phyloP scores from a whole-genome alignment of 371 early-diverging fungal species.

The Gilbertella persicaria region DNA sequence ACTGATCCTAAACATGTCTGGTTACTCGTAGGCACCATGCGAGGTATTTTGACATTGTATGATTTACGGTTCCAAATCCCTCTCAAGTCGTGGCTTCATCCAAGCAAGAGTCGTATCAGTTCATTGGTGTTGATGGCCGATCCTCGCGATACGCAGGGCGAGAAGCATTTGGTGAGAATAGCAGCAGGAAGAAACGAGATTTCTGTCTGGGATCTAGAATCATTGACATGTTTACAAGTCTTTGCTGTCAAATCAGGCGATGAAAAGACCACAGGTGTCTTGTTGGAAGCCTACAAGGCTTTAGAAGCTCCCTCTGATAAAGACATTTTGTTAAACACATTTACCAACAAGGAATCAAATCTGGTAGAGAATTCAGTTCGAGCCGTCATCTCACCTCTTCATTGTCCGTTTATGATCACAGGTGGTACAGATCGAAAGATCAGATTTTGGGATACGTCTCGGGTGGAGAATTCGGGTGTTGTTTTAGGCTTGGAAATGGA shows the following conservation, averaged over 20 bases:
- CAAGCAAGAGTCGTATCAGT: slow-evolving; percentile 70
- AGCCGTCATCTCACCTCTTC: slow-evolving; percentile 54
- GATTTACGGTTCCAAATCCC: slow-evolving; percentile 85
- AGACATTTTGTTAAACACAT: slow-evolving; percentile 53
- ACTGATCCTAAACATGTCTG: slow-evolving; percentile 68
- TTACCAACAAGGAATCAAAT: slow-evolving; percentile 54
- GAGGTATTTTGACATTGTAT: slow-evolving; percentile 81
- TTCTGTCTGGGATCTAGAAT: slow-evolving; percentile 82
- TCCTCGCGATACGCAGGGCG: slow-evolving; percentile 40
- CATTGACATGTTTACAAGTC: slow-evolving; percentile 71
- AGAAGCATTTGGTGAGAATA: slow-evolving; percentile 53
- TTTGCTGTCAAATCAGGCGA: slow-evolving; percentile 63
- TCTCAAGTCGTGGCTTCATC: slow-evolving; percentile 81
- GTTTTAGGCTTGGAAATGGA: slow-evolving; percentile 68
- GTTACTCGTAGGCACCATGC: slow-evolving; percentile 79
- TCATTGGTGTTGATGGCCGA: slow-evolving; percentile 54
- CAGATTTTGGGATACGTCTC: slow-evolving; percentile 76
- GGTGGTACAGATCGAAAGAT: slow-evolving; percentile 85
- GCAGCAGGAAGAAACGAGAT: slow-evolving; percentile 79
- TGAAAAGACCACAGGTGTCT: slow-evolving; percentile 54
- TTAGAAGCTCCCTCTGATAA: slow-evolving; percentile 54
- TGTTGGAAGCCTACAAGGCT: slow-evolving; percentile 56
- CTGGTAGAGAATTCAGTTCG: slow-evolving; percentile 57
- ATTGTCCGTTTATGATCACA: slow-evolving; percentile 71
- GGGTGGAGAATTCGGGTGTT: slow-evolving; percentile 71